phyloP scores from a whole-genome alignment of 495 filamentous ascomycete species.

The Endocarpon pusillum region DNA sequence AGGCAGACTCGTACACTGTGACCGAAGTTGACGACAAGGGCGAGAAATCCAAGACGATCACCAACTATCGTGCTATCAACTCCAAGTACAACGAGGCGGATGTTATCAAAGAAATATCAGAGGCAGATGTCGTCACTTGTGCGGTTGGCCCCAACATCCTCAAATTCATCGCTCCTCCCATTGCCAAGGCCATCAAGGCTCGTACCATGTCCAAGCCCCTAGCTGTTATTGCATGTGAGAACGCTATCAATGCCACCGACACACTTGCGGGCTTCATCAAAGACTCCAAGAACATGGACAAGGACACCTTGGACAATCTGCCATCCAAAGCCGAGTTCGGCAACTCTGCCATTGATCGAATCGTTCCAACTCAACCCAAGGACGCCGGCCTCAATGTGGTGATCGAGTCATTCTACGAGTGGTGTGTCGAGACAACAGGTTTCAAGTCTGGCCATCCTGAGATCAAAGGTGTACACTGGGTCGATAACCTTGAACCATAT shows the following conservation, averaged over 20 bases:
- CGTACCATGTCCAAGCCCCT: constrained; percentile 55
- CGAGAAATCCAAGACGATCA: constrained; percentile 64
- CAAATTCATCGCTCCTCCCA: constrained; percentile 84
- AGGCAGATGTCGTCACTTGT: constrained; percentile 82
- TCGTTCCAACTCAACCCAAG: constrained; percentile 74
- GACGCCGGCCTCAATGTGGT: constrained; percentile 72
- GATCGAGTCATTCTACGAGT: constrained; percentile 96
- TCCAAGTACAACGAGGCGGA: constrained; percentile 65
- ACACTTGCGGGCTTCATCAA: constrained; percentile 68
- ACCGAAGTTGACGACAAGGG: constrained; percentile 83
- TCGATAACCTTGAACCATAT: constrained; percentile 78
- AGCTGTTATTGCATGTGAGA: constrained; percentile 94
- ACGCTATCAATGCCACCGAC: constrained; percentile 84
- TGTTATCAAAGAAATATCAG: constrained; percentile 66
- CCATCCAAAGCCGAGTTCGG: constrained; percentile 61
- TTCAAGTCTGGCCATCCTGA: constrained; percentile 51
- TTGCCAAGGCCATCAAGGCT: constrained; percentile 74
- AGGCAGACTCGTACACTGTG: constrained; percentile 62
- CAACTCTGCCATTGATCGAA: constrained; percentile 95
- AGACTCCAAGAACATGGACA: constrained; percentile 42
- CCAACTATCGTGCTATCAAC: constrained; percentile 92
- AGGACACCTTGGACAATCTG: constrained; percentile 39
- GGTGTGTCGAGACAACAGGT: constrained; percentile 78
- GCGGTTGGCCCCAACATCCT: constrained; percentile 92
- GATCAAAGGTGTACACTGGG: constrained; percentile 81